phyloP scores from a whole-genome alignment of 441 rosid species.

The Pelargonium cotyledonis region DNA sequence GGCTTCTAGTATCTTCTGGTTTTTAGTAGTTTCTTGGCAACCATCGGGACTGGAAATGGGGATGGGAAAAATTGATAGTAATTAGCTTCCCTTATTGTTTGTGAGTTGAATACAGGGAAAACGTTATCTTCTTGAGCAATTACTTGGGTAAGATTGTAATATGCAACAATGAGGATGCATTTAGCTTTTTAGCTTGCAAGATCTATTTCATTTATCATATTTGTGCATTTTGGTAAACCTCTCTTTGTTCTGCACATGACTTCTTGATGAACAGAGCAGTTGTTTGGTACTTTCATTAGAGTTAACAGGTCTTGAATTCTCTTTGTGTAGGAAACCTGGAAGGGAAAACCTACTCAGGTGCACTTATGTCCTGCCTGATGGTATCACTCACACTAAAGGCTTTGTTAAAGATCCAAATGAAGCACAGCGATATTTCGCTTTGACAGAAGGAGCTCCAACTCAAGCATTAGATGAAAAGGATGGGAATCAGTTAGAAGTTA shows the following conservation, averaged over 20 bases:
- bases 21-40: background rate
- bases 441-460: conserved; percentile 22
- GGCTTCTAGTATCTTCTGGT: background rate
- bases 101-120: background rate
- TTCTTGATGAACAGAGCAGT: background rate
- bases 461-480: conserved; percentile 20
- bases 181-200: background rate
- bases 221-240: background rate
- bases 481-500: conserved; percentile 27
- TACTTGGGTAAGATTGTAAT: background rate
- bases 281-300: background rate
- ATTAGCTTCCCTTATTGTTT: background rate
- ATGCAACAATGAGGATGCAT: background rate
- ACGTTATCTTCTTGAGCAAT: background rate
- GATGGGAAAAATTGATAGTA: background rate
- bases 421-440: conserved; percentile 43
- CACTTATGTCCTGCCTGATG: conserved; percentile 89
- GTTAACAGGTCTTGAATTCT: conserved; percentile 3
- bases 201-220: background rate
- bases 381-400: conserved; percentile 71
- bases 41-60: background rate
- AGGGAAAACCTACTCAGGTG: conserved; percentile 48
- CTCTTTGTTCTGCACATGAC: background rate
- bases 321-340: conserved; percentile 47
- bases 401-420: conserved; percentile 69